phyloP scores from a whole-genome alignment of 169 alveolate genomes.

The Plasmodium adleri region DNA sequence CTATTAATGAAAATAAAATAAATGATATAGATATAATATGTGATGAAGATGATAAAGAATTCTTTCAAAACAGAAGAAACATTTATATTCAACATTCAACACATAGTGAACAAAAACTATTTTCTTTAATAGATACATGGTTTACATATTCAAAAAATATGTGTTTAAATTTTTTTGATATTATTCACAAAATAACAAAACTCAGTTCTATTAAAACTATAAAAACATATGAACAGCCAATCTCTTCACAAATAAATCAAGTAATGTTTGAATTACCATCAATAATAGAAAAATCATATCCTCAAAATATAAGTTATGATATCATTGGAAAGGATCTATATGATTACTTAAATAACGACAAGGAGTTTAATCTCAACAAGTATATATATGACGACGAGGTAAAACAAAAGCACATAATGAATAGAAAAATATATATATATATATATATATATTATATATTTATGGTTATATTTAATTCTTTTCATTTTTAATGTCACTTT shows the following conservation, averaged over 20 bases:
- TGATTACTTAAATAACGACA: conserved; percentile 11
- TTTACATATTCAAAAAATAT: conserved; percentile 59
- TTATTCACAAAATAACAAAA: conserved; percentile 71
- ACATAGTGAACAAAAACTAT: conserved; percentile 65
- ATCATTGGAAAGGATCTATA: conserved; percentile 48
- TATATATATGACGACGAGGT: conserved; percentile 70
- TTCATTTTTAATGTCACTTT: neutral
- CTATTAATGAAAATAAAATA: conserved; percentile 28
- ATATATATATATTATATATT: neutral
- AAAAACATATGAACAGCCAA: conserved; percentile 72
- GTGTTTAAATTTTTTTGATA: conserved; percentile 73
- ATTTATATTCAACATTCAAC: conserved; percentile 39
- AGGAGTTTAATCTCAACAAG: conserved; percentile 29
- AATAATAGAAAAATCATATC: conserved; percentile 47
- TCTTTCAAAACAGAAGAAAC: conserved; percentile 44
- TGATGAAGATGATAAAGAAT: conserved; percentile 73
- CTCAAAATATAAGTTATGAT: conserved; percentile 22
- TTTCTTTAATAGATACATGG: conserved; percentile 66
- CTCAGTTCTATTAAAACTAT: conserved; percentile 58
- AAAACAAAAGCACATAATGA: neutral
- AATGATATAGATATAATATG: conserved; percentile 55
- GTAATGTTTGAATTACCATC: conserved; percentile 75
- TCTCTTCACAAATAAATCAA: conserved; percentile 70
- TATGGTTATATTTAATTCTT: neutral
- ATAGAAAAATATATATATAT: neutral